phyloP scores from a whole-genome alignment of 129 eudicot genomes.

The Centaurea solstitialis region DNA sequence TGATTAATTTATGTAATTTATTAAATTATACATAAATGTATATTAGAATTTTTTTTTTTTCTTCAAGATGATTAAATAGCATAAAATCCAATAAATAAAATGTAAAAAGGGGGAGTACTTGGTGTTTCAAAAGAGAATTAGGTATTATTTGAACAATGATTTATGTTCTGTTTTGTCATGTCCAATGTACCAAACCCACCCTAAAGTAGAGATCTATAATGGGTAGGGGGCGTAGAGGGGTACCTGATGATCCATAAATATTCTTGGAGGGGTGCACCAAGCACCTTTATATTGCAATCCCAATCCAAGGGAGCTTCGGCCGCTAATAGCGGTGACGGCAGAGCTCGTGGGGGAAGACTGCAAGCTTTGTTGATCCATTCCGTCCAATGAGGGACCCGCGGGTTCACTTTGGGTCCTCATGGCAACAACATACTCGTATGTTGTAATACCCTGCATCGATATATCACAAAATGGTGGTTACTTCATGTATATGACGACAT shows the following conservation, averaged over 20 bases:
- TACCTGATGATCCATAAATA: conserved; percentile 97
- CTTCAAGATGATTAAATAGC: too few species aligned
- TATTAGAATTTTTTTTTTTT: too few species aligned
- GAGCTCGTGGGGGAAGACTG: conserved; percentile 91
- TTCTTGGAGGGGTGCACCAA: conserved; percentile 98
- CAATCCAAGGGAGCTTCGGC: conserved; percentile 74
- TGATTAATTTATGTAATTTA: too few species aligned
- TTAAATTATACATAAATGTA: too few species aligned
- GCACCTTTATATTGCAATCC: conserved; percentile 83
- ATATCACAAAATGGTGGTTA: not conserved
- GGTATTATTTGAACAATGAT: too few species aligned
- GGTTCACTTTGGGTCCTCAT: conserved; percentile 91
- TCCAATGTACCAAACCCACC: not conserved
- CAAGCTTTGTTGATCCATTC: conserved; percentile 74
- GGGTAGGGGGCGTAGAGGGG: not conserved
- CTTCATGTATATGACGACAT: not conserved
- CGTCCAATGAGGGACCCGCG: conserved; percentile 78
- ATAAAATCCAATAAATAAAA: too few species aligned
- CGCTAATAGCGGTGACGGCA: conserved; percentile 81
- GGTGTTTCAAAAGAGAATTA: too few species aligned
- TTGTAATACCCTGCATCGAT: conserved; percentile 79
- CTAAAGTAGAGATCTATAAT: not conserved
- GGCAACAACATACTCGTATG: conserved; percentile 93
- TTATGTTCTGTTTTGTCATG: too few species aligned
- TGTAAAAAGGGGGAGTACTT: too few species aligned